These are phyloP conservation scores for Liquidambar formosana DNA, from an alignment of 164 flowering plant species.

Conservation along the genomic window DNA sequence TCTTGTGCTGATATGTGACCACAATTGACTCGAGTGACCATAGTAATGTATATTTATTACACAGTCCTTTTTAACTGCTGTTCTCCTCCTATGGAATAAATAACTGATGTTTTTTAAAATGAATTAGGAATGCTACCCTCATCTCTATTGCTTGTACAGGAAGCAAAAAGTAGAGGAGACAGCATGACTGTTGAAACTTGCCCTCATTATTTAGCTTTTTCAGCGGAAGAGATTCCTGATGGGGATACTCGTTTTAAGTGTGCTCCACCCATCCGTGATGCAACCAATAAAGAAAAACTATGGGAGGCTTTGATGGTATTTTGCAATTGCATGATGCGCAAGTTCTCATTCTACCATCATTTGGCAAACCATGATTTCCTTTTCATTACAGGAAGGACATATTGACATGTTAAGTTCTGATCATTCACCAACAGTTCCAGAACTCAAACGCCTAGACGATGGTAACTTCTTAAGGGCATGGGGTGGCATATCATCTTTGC, in stretches of 20 bases:
- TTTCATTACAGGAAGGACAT: constrained; percentile 62
- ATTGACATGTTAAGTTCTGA: constrained; percentile 96
- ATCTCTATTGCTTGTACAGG: constrained; percentile 37
- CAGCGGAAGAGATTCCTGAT: constrained; percentile 87
- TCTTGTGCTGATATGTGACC: too few species aligned
- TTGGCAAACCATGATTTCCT: constrained; percentile 1
- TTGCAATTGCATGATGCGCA: constrained; percentile 2
- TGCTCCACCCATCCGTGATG: constrained; percentile 91
- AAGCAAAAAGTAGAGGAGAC: constrained; percentile 73
- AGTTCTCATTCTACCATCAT: not conserved
- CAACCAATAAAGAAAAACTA: constrained; percentile 64
- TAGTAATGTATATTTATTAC: too few species aligned
- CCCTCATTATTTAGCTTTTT: constrained; percentile 93
- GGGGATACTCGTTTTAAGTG: constrained; percentile 98
- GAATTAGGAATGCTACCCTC: not conserved
- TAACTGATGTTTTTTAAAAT: too few species aligned
- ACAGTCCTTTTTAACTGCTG: too few species aligned
- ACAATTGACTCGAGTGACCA: too few species aligned
- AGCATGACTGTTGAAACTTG: constrained; percentile 94
- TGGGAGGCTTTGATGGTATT: constrained; percentile 86
- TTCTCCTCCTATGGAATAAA: too few species aligned
- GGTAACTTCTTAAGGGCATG: constrained; percentile 93
- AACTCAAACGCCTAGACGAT: constrained; percentile 69
- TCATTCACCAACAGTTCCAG: constrained; percentile 92
- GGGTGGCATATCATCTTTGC: constrained; percentile 98